These are phyloP conservation scores for Huntiella savannae DNA, from an alignment of 2,329 filamentous ascomycete species.

Conservation along the genomic window DNA sequence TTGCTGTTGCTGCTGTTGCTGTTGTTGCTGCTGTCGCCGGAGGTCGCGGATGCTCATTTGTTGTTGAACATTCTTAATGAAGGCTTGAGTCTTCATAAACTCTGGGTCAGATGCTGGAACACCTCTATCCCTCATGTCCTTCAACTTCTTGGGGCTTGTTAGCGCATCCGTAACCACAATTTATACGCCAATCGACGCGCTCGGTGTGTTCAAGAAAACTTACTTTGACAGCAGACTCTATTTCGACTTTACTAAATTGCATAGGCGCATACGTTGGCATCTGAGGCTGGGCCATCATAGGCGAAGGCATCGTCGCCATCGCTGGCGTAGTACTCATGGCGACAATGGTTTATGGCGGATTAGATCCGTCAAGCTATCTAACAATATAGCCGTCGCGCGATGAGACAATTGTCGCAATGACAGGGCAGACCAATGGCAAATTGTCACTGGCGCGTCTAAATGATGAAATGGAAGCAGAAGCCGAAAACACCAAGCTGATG, in stretches of 20 bases:
- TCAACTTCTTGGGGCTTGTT: conserved; percentile 46
- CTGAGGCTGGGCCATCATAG: conserved; percentile 10
- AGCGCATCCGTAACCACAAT: background rate
- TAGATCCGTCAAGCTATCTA: too few species aligned
- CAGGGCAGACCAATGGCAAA: too few species aligned
- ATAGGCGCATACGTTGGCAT: conserved; percentile 2
- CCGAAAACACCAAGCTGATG: too few species aligned
- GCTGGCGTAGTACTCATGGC: conserved; percentile 6
- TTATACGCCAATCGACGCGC: background rate
- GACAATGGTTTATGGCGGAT: background rate
- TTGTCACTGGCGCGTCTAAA: too few species aligned
- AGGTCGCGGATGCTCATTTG: conserved; percentile 30
- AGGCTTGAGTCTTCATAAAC: conserved; percentile 61
- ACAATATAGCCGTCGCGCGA: too few species aligned
- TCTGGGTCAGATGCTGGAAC: conserved; percentile 71
- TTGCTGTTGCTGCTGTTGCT: conserved; percentile 23
- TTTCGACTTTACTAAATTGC: conserved; percentile 7
- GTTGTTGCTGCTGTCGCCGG: conserved; percentile 26
- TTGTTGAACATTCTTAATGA: conserved; percentile 54
- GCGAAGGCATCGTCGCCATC: conserved; percentile 11
- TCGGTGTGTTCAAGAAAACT: background rate
- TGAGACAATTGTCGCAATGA: too few species aligned
- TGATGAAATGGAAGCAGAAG: too few species aligned
- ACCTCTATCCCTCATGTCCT: conserved; percentile 72
- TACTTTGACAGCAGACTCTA: conserved; percentile 10